Conservation (phyloP, 1,139 yeast species). For the Suzukiozyma palmioleophila region DNA sequence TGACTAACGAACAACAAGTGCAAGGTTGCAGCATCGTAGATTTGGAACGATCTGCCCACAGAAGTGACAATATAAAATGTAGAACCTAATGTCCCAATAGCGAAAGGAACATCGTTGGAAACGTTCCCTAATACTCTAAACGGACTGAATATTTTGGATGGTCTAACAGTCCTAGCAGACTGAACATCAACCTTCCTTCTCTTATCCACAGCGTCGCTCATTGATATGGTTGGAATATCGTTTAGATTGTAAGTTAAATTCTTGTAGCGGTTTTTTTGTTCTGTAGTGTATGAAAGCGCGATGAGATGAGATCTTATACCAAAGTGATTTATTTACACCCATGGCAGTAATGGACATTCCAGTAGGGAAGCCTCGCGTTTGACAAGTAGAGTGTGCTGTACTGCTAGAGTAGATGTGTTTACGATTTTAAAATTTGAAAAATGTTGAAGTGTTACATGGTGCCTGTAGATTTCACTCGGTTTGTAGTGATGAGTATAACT, state of each 20-base stretch:
- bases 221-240: constrained; percentile 7
- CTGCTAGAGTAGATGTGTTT: too few species aligned
- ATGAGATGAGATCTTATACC: constrained; percentile 1
- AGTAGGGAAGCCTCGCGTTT: too few species aligned
- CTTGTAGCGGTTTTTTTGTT: constrained; percentile 6
- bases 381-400: too few species aligned
- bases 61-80: constrained; percentile 85
- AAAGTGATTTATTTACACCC: too few species aligned
- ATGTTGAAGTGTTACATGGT: too few species aligned
- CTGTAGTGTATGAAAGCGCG: background rate
- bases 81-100: constrained; percentile 84
- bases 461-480: too few species aligned
- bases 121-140: constrained; percentile 60
- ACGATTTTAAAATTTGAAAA: too few species aligned
- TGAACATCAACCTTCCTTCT: constrained; percentile 21
- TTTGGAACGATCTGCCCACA: constrained; percentile 87
- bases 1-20: constrained; percentile 85
- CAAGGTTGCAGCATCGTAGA: constrained; percentile 86
- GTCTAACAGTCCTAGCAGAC: constrained; percentile 7
- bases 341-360: too few species aligned
- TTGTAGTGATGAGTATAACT: too few species aligned
- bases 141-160: constrained; percentile 41
- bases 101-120: constrained; percentile 76
- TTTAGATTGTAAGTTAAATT: background rate
- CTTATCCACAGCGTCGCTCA: constrained; percentile 32